These are phyloP conservation scores for Gracilaria gracilis DNA, from an alignment of 23 red algal species.

Conservation along the genomic window DNA sequence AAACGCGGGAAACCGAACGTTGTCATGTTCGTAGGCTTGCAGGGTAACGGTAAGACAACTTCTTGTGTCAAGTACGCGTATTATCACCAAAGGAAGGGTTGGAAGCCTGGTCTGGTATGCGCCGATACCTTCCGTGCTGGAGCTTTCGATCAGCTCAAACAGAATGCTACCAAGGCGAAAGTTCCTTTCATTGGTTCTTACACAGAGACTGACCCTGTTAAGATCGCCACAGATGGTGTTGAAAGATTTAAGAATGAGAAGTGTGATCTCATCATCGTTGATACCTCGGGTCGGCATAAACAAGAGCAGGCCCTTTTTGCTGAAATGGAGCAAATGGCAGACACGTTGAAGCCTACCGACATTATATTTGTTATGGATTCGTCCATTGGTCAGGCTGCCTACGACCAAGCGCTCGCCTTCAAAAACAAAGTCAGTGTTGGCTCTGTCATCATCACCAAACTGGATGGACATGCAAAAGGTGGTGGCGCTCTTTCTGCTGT, in stretches of 20 bases:
- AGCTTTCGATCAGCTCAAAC: constrained; percentile 98
- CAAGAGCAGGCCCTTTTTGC: constrained; percentile 96
- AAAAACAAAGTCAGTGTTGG: constrained; percentile 84
- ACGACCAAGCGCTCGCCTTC: constrained; percentile 97
- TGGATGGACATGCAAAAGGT: constrained; percentile 97
- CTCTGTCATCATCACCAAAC: constrained; percentile 96
- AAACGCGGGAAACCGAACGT: constrained; percentile 89
- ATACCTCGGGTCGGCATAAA: constrained; percentile 98
- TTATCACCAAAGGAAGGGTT: constrained; percentile 93
- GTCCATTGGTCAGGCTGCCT: constrained; percentile 94
- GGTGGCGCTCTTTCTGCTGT: constrained; percentile 97
- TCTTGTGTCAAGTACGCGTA: constrained; percentile 97
- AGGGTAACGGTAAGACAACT: constrained; percentile 99
- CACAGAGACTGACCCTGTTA: constrained; percentile 92
- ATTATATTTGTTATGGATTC: constrained; percentile 99
- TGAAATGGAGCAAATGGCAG: constrained; percentile 97
- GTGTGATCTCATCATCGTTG: constrained; percentile 95
- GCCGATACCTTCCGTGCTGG: constrained; percentile 99
- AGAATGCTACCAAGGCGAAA: constrained; percentile 93
- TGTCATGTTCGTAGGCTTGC: constrained; percentile 98
- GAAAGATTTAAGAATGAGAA: constrained; percentile 81
- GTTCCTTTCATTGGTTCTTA: constrained; percentile 97
- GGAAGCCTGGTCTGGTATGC: constrained; percentile 93
- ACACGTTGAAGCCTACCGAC: constrained; percentile 77
- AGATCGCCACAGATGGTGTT: constrained; percentile 90